phyloP scores from a whole-genome alignment of 2,329 filamentous ascomycete genomes.

The Parastagonospora avenae region DNA sequence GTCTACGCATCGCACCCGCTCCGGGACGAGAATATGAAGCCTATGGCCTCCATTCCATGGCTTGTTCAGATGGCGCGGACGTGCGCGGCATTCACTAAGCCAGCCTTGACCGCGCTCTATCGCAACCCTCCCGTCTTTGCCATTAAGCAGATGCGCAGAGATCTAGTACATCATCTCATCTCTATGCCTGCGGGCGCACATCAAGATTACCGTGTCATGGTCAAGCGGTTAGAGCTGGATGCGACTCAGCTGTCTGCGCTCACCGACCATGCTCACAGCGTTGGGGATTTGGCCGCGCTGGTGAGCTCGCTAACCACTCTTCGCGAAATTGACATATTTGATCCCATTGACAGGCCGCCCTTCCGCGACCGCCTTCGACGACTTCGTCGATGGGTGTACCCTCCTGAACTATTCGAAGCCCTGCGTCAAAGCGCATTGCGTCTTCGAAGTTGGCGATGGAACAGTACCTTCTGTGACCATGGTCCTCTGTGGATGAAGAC shows the following conservation, averaged over 20 bases:
- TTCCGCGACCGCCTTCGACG: constrained; percentile 63
- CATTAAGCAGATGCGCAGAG: constrained; percentile 51
- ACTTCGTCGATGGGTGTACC: constrained; percentile 69
- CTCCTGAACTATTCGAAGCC: constrained; percentile 66
- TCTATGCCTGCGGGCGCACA: constrained; percentile 45
- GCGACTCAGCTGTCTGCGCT: constrained; percentile 63
- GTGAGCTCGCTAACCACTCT: constrained; percentile 70
- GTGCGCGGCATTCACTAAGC: constrained; percentile 69
- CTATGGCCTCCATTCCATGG: constrained; percentile 60
- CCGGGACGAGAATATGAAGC: constrained; percentile 53
- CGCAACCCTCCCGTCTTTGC: constrained; percentile 68
- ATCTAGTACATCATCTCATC: constrained; percentile 61
- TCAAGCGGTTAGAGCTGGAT: constrained; percentile 72
- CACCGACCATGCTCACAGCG: constrained; percentile 58
- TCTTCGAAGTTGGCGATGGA: constrained; percentile 63
- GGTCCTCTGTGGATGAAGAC: constrained; percentile 43
- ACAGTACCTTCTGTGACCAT: constrained; percentile 52
- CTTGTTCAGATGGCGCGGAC: constrained; percentile 66
- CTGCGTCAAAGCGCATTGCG: constrained; percentile 58
- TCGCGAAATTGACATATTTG: constrained; percentile 72
- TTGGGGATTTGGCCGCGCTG: constrained; percentile 63
- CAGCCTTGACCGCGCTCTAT: constrained; percentile 75
- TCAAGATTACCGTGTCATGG: constrained; percentile 71
- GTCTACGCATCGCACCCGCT: constrained; percentile 67
- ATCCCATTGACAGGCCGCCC: constrained; percentile 69